Evolutionary conservation across 176 grass and related monocot species (phyloP), one percentile per base, ranked within the genome.

Genomic region (Poa pratensis): DNA sequence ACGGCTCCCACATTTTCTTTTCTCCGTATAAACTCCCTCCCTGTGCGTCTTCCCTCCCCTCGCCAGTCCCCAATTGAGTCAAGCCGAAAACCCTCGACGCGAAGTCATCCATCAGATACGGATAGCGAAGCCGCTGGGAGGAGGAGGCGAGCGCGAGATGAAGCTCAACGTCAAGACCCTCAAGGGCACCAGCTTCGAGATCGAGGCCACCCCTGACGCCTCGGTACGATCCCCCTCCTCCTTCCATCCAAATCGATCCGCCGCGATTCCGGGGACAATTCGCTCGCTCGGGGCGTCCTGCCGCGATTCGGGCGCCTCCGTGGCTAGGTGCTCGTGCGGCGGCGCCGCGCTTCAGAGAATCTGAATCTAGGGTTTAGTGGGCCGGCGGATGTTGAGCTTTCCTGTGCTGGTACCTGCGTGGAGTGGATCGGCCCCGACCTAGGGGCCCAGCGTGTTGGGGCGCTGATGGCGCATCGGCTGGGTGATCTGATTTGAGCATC

Each of bases 131-230:
- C 54, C n/a, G 37, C 39, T 15, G 43, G 8, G 0, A 28, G 30
- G 68, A 19, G 40, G 15, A 28, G 18, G 15, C 32, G 86, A 13
- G 5, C 50, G 19, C 79, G 85, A 82, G 83, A 97, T 94, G 94
- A 97, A 94, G 94, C 78, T 97, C 27, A 90, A 88, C 80, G 94
- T 97, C 51, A 97, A 97, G 81, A 97, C 91, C 45, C 89, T 97
- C 4, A 97, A 97, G 87, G 94, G 94, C 81, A 94, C 92, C 1
- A 94, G 19, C 82, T 97, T 97, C 90, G 90, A 97, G 94, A 92
- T 97, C 90, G 94, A 94, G 73, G 94, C 85, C 65, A 80, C 46
- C 42, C 80, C 87, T 17, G 90, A 90, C 40, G 77, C 89, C 70
- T 85, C 84, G 88, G 94, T 97, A 94, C 84, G 74, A 37, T 70